These are phyloP conservation scores for Phytophthora aleatoria DNA, from an alignment of 352 stramenopile genomes.

Conservation along the genomic window DNA sequence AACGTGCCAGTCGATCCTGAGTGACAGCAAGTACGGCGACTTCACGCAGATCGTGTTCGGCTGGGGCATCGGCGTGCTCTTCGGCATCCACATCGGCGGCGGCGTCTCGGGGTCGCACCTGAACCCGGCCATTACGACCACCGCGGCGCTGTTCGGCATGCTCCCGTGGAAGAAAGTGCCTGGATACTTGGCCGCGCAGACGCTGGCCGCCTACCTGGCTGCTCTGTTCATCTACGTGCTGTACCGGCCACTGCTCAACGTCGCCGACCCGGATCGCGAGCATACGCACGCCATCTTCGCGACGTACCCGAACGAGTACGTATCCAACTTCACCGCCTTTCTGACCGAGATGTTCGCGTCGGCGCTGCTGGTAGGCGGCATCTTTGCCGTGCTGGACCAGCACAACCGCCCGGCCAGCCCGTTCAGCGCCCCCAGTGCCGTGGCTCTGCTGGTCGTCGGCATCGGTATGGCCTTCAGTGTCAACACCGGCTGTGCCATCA, in stretches of 20 bases:
- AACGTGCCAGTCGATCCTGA: slow-evolving; percentile 43
- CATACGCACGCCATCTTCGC: slow-evolving; percentile 50
- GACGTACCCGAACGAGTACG: slow-evolving; percentile 51
- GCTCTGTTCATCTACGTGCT: slow-evolving; percentile 53
- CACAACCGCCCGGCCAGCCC: slow-evolving; percentile 49
- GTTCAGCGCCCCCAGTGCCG: slow-evolving; percentile 37
- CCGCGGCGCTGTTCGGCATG: slow-evolving; percentile 36
- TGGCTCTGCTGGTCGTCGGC: slow-evolving; percentile 55
- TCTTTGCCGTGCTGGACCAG: slow-evolving; percentile 55
- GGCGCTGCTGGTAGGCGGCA: slow-evolving; percentile 48
- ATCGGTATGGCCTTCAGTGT: slow-evolving; percentile 66
- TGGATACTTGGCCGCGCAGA: slow-evolving; percentile 47
- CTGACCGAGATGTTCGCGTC: slow-evolving; percentile 56
- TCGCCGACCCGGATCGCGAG: slow-evolving; percentile 48
- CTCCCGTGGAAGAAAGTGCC: slow-evolving; percentile 59
- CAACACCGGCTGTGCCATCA: slow-evolving; percentile 61
- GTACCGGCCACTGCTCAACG: slow-evolving; percentile 53
- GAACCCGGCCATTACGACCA: slow-evolving; percentile 49
- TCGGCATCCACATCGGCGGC: slow-evolving; percentile 50
- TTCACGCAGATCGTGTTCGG: slow-evolving; percentile 46
- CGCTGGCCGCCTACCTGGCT: slow-evolving; percentile 49
- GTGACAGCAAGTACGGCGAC: slow-evolving; percentile 30
- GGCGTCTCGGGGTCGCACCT: slow-evolving; percentile 48
- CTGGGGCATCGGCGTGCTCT: slow-evolving; percentile 55
- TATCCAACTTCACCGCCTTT: slow-evolving; percentile 47